phyloP scores from a whole-genome alignment of 129 eudicot genomes.

The Saussurea involucrata region DNA sequence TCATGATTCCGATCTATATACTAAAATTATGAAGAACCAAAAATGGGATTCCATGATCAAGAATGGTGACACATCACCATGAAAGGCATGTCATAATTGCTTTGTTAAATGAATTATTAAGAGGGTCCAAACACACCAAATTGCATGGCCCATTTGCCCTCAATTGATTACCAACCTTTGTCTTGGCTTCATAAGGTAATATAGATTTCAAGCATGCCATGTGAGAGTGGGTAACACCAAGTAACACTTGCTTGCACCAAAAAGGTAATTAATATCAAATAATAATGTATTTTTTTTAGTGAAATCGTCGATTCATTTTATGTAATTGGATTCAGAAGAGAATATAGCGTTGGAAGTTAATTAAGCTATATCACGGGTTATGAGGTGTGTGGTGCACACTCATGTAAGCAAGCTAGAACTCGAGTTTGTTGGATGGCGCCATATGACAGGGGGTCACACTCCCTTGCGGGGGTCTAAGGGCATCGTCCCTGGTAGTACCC shows the following conservation, averaged over 20 bases:
- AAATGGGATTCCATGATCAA: background rate
- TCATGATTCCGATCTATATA: background rate
- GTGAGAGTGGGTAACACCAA: conserved; percentile 48
- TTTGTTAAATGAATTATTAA: conserved; percentile 20
- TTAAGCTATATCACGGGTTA: background rate
- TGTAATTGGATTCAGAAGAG: background rate
- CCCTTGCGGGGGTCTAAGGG: too few species aligned
- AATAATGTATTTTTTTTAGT: too few species aligned
- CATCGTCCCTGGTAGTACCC: too few species aligned
- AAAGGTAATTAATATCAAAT: too few species aligned
- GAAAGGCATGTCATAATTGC: conserved; percentile 15
- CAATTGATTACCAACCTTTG: conserved; percentile 27
- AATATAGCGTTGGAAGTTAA: background rate
- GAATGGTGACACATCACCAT: background rate
- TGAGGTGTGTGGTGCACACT: background rate
- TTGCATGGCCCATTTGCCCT: conserved; percentile 29
- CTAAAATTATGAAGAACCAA: background rate
- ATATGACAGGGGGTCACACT: too few species aligned
- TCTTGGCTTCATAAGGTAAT: conserved; percentile 34
- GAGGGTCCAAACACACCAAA: conserved; percentile 31
- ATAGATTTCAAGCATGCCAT: conserved; percentile 52
- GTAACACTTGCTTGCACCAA: conserved; percentile 16
- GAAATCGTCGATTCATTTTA: background rate
- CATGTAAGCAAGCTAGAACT: background rate
- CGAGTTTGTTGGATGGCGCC: background rate